Base-by-base conservation (phyloP, 495 filamentous ascomycete genomes). In the Xylaria flabelliformis region DNA sequence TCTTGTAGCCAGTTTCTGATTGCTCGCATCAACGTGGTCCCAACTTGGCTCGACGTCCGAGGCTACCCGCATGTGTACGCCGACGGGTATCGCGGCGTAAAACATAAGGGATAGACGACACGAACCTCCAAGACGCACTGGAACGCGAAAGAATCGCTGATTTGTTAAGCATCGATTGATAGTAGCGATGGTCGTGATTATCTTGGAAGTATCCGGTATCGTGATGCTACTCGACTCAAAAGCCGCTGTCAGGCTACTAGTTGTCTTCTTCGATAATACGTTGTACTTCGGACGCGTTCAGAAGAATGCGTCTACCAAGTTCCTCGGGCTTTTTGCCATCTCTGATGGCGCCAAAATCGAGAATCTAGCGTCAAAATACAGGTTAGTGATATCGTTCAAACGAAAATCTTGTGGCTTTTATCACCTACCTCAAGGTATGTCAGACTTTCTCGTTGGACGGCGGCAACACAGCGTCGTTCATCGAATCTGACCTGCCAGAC, bases 401-500 rank as follows among this genome's bases (percentile, higher is more conserved):
- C n/a, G 34, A 53, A 53, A 19, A 0, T 21, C 9, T 13, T 36
- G 12, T 12, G 21, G 32, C 2, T 7, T 41, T 39, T 48, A 19
- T 61, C 67, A 82, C 91, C 86, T 80, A 98, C 96, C 90, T 99
- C 96, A 62, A 99, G 94, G 77, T 97, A 98, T 6, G 97, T 98
- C 76, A 97, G 78, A 73, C 90, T 91, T 66, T 97, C 93, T 55
- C 96, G 87, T 84, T 99, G 97, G 73, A 99, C 96, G 41, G 96
- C 96, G 63, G 96, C 96, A 56, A 99, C 96, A 80, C 96, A 99
- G 80, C 94, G 86, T 71, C 96, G 88, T 79, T 97, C 93, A 79
- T 99, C 94, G 82, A 99, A 99, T 78, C 94, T 94, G 76, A 99
- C 96, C 83, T 99, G 96, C 96, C 96, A 99, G 51, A 99, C 96